Conservation (phyloP, 805 yeast genomes). For the Starmerella ratchasimensis region DNA sequence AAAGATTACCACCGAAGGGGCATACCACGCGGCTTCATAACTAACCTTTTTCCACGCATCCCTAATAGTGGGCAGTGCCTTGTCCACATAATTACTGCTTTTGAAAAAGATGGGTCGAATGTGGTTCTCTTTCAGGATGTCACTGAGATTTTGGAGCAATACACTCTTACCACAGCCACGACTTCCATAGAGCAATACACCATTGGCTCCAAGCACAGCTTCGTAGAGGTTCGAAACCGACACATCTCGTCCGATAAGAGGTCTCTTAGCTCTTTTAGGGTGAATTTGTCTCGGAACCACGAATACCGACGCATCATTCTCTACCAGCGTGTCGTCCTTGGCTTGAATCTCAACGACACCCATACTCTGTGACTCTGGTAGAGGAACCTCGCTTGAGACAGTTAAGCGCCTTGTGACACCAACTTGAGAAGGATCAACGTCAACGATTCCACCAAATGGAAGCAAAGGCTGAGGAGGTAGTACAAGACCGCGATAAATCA, state of each 20-base stretch:
- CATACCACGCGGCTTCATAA: slow-evolving; percentile 53
- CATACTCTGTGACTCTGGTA: too few relatives aligned
- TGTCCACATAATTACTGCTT: slow-evolving; percentile 46
- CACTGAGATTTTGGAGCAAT: slow-evolving; percentile 33
- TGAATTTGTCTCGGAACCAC: too few relatives aligned
- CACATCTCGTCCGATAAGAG: slow-evolving; percentile 46
- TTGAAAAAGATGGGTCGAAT: slow-evolving; percentile 39
- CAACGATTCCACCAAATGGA: too few relatives aligned
- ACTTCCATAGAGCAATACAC: slow-evolving; percentile 55
- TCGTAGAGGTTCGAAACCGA: slow-evolving; percentile 31
- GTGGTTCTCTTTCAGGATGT: slow-evolving; percentile 27
- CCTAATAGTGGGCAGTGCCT: slow-evolving; percentile 35
- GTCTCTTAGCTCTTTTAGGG: slow-evolving; percentile 2
- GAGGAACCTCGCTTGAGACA: too few relatives aligned
- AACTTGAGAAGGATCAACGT: too few relatives aligned
- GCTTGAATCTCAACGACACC: too few relatives aligned
- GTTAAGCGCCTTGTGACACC: too few relatives aligned
- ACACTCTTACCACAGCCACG: slow-evolving; percentile 75
- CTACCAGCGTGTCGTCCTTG: too few relatives aligned
- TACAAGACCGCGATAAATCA: too few relatives aligned
- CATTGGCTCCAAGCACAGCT: slow-evolving; percentile 33
- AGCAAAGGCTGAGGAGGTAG: too few relatives aligned
- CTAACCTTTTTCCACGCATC: slow-evolving; percentile 34
- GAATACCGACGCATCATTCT: too few relatives aligned
- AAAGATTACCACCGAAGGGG: slow-evolving; percentile 59